Evolutionary conservation across 495 filamentous ascomycete genomes (phyloP).

Genomic region (Neurospora sp.): DNA sequence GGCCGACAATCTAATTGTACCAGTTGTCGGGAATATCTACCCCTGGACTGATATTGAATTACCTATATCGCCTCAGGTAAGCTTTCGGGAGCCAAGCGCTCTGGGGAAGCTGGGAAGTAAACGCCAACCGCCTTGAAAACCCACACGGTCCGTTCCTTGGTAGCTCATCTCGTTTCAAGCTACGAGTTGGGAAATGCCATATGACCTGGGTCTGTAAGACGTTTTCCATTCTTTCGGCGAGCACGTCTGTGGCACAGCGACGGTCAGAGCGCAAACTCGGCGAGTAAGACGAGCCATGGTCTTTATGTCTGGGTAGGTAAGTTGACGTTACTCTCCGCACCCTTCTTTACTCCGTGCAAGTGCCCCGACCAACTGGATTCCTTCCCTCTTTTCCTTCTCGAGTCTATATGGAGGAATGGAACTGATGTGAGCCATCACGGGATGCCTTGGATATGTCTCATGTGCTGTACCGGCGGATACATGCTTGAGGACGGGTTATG

Average conservation of each 20-base stretch:
- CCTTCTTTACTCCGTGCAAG: neutral
- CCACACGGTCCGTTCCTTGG: neutral
- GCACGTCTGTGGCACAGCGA: neutral
- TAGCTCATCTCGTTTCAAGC: neutral
- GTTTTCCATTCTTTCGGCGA: neutral
- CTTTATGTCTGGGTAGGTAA: neutral
- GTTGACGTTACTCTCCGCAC: neutral
- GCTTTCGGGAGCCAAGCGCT: neutral
- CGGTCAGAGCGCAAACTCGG: neutral
- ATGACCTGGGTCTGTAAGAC: neutral
- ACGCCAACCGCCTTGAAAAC: neutral
- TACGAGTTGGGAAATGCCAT: neutral
- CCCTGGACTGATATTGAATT: neutral
- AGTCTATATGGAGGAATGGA: neutral
- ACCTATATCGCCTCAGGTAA: neutral
- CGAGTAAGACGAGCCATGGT: neutral
- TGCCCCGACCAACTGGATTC: neutral
- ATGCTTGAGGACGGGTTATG: neutral
- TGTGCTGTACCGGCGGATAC: neutral
- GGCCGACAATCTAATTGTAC: neutral
- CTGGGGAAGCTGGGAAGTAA: neutral
- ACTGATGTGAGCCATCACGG: neutral
- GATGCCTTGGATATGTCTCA: neutral
- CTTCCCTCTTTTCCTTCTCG: neutral
- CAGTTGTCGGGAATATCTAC: neutral